Base-by-base conservation (phyloP, 2,329 filamentous ascomycete genomes). In the Pyrenophora teres region DNA sequence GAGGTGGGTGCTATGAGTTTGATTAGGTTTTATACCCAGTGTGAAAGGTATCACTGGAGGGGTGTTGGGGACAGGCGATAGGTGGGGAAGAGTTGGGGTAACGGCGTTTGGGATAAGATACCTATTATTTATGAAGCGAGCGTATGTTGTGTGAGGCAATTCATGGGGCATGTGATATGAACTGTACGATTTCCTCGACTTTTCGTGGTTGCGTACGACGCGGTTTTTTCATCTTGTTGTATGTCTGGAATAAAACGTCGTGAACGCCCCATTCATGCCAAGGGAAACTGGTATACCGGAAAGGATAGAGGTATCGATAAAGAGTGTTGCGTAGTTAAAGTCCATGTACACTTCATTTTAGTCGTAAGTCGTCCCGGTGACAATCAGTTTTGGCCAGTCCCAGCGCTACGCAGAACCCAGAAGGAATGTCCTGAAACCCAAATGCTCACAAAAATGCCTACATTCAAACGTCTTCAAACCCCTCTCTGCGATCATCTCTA, bases 1-100 rank as follows among this genome's bases (percentile, higher is more conserved):
- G 72, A 74, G 18, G 69, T 91, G 12, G 90, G 84, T 0, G 87
- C 89, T 13, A 79, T 87, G 64, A 80, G 81, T 54, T 75, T 94
- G 67, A 88, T 92, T 37, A 82, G 88, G 74, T 87, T 85, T 64
- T 92, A 88, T 80, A 87, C 84, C 31, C 75, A 78, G 60, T 79
- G 82, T 42, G 77, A 83, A 70, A 68, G 74, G 54, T 86, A 63
- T 47, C 54, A 39, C n/a, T 49, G 50, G 46, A 50, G 5, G 27
- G 13, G n/a, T 43, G 46, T 39, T 37, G 19, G 10, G 38, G 23
- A 25, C 10, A 19, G 47, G 33, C 19, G 25, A 33, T 31, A 32
- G 21, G n/a, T 36, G 33, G n/a, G 10, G 16, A 35, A 12, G 15
- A 18, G n/a, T 30, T 30, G 2, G 27, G 8, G 9, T 12, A 30